Conservation (phyloP, 2,329 filamentous ascomycete genomes). For the Diplodia intermedia region DNA sequence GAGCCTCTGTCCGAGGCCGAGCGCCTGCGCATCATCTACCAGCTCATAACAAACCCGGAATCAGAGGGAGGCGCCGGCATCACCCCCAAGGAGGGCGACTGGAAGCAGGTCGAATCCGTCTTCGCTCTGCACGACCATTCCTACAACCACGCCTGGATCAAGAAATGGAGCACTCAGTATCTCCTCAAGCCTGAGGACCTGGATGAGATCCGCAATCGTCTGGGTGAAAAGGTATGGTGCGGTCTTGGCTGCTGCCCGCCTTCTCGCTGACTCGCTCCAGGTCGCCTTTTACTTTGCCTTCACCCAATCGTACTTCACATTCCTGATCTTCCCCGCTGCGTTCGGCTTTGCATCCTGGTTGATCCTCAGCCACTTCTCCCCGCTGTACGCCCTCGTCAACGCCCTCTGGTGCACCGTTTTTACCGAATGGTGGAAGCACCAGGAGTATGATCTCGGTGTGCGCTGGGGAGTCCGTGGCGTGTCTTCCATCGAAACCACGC, state of each 20-base stretch:
- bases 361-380: slow-evolving; percentile 83
- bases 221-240: slow-evolving; percentile 55
- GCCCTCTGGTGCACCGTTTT: slow-evolving; percentile 89
- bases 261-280: slow-evolving; percentile 43
- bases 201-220: slow-evolving; percentile 58
- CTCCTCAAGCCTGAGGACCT: slow-evolving; percentile 56
- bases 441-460: slow-evolving; percentile 83
- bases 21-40: slow-evolving; percentile 83
- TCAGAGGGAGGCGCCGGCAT: slow-evolving; percentile 59
- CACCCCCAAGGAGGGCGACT: slow-evolving; percentile 58
- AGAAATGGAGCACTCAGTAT: slow-evolving; percentile 58
- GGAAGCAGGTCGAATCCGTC: slow-evolving; percentile 58
- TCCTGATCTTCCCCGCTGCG: slow-evolving; percentile 79
- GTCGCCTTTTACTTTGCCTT: slow-evolving; percentile 97
- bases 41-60: slow-evolving; percentile 65
- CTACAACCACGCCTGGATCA: slow-evolving; percentile 62
- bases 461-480: slow-evolving; percentile 90
- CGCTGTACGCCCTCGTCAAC: slow-evolving; percentile 77
- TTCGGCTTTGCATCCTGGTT: slow-evolving; percentile 81
- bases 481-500: slow-evolving; percentile 77
- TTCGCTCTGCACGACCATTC: slow-evolving; percentile 59
- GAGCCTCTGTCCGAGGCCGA: slow-evolving; percentile 89
- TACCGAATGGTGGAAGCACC: slow-evolving; percentile 95
- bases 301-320: slow-evolving; percentile 86
- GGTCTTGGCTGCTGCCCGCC: neutral